Percentiles rank a stretch among this genome's conserved stretches.
Evolutionary conservation across 352 stramenopile genomes (phyloP).

Genomic region (Phytopythium vexans): DNA sequence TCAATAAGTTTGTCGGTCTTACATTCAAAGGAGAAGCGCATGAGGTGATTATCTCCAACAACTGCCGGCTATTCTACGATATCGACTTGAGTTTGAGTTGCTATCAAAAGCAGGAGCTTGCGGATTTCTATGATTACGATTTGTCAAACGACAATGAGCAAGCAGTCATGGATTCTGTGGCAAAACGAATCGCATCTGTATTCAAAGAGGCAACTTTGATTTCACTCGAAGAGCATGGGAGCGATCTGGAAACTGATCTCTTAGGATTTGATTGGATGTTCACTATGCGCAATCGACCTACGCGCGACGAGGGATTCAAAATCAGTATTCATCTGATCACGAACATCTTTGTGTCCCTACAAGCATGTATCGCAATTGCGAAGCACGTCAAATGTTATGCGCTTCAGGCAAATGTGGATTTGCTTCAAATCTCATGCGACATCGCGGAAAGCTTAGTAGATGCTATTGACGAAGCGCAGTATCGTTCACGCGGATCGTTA

Average conservation of each 20-base stretch:
- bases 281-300: background rate
- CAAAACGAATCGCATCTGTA: no score
- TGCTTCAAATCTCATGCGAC: background rate
- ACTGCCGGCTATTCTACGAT: constrained; percentile 14
- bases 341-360: background rate
- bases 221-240: background rate
- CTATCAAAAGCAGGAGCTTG: no score
- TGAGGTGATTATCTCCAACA: constrained; percentile 3
- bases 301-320: background rate
- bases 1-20: constrained; percentile 10
- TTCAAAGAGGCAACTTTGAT: constrained; percentile 1
- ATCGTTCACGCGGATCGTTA: constrained; percentile 2
- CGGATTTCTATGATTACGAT: no score
- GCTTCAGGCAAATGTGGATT: background rate
- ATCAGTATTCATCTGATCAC: constrained; percentile 8
- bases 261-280: constrained; percentile 1
- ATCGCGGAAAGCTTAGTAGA: background rate
- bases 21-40: constrained; percentile 7
- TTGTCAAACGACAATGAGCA: no score
- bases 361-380: constrained; percentile 1
- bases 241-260: background rate
- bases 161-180: no score
- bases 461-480: constrained; percentile 9
- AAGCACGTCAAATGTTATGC: background rate
- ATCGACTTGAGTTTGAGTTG: constrained; percentile 10